phyloP scores from a whole-genome alignment of 768 basidiomycete genomes.

The Tylopilus balloui region DNA sequence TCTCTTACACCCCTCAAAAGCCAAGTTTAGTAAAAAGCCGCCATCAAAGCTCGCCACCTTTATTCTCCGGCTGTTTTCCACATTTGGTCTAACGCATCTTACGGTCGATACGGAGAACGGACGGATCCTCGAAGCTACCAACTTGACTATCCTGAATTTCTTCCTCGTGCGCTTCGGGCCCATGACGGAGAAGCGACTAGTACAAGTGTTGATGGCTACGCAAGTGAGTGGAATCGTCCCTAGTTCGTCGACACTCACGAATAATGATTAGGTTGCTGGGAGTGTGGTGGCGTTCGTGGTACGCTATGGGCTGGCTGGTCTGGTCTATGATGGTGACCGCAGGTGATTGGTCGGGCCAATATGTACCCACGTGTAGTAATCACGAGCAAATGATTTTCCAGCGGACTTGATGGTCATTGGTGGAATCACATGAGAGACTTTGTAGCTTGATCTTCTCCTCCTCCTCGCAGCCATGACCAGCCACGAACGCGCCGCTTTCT shows the following conservation, averaged over 20 bases:
- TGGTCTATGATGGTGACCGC: constrained; percentile 91
- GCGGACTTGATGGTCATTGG: not conserved
- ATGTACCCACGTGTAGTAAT: no score
- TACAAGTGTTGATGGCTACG: constrained; percentile 63
- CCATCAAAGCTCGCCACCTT: constrained; percentile 52
- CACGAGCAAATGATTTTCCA: constrained; percentile 8
- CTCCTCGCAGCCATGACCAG: constrained; percentile 43
- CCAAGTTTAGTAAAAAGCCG: constrained; percentile 48
- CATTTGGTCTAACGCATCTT: constrained; percentile 64
- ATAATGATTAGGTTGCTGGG: constrained; percentile 51
- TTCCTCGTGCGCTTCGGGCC: constrained; percentile 77
- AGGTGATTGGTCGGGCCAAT: constrained; percentile 37
- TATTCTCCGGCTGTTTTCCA: constrained; percentile 55
- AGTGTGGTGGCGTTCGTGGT: constrained; percentile 81
- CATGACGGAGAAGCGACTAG: constrained; percentile 79
- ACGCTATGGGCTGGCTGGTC: constrained; percentile 83
- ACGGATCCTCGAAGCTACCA: constrained; percentile 67
- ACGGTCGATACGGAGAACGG: constrained; percentile 51
- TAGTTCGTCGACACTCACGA: constrained; percentile 3
- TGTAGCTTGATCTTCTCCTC: not conserved
- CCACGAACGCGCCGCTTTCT: constrained; percentile 64
- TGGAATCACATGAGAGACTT: constrained; percentile 17
- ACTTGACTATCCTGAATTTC: constrained; percentile 88
- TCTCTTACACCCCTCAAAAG: constrained; percentile 73
- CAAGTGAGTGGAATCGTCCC: constrained; percentile 48